phyloP scores from a whole-genome alignment of 208 protist genomes.

The Acanthamoeba triangularis region DNA sequence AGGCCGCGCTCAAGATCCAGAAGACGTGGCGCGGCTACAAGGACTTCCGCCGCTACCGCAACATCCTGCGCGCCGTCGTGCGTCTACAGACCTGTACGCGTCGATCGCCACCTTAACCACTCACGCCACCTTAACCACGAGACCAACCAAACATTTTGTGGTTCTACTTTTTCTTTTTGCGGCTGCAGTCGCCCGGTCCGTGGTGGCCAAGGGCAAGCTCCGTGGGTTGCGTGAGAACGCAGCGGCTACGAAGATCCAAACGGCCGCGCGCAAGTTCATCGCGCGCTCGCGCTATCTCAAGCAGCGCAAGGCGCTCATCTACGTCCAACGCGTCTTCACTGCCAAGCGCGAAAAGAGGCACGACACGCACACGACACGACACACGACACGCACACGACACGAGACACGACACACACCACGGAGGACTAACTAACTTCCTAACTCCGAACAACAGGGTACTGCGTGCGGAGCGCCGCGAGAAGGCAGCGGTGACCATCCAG shows the following conservation, averaged over 20 bases:
- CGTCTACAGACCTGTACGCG: constrained; percentile 24
- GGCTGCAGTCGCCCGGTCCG: not conserved
- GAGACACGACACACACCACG: not conserved
- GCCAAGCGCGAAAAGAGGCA: constrained; percentile 61
- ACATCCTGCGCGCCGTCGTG: not conserved
- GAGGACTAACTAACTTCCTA: not conserved
- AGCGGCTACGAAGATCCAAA: constrained; percentile 31
- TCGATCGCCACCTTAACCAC: not conserved
- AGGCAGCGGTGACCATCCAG: constrained; percentile 18
- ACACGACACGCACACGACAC: not conserved
- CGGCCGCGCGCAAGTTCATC: not conserved
- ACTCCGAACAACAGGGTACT: not conserved
- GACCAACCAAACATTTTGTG: too few relatives aligned
- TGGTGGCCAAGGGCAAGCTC: constrained; percentile 32
- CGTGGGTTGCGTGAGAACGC: not conserved
- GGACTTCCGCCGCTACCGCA: not conserved
- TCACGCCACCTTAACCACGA: not conserved
- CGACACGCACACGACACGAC: not conserved
- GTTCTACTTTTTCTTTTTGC: too few relatives aligned
- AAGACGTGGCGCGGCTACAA: constrained; percentile 54
- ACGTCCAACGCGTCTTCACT: not conserved
- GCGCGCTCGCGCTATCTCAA: not conserved
- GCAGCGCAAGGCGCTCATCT: constrained; percentile 40
- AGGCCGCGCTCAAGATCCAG: constrained; percentile 47
- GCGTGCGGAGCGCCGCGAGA: constrained; percentile 27